Evolutionary conservation across 495 filamentous ascomycete species (phyloP).

Genomic region (Podospora pseudocomata): DNA sequence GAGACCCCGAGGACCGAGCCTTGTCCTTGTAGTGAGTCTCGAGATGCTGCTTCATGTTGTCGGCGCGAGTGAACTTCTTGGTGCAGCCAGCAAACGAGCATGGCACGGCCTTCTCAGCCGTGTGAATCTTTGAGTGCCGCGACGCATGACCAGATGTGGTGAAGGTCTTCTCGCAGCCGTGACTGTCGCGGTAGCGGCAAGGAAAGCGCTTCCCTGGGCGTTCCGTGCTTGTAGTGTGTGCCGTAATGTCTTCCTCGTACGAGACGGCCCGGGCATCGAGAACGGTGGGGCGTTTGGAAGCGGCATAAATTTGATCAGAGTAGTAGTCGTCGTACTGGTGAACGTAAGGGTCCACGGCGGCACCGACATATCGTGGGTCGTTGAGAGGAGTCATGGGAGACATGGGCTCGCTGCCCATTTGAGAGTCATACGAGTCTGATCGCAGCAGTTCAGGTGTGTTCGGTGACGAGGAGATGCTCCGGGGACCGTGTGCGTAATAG

Average conservation of each 20-base stretch:
- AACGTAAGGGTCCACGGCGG: conserved; percentile 23
- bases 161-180: conserved; percentile 76
- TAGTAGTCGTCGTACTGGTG: conserved; percentile 39
- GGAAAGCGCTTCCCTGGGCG: conserved; percentile 58
- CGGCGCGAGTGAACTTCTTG: conserved; percentile 92
- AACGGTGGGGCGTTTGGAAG: conserved; percentile 34
- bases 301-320: conserved; percentile 30
- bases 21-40: conserved; percentile 73
- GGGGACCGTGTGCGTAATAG: conserved; percentile 15
- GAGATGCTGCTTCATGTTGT: conserved; percentile 98
- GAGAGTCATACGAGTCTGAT: conserved; percentile 54
- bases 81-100: conserved; percentile 74
- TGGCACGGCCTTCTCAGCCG: conserved; percentile 86
- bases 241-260: conserved; percentile 37
- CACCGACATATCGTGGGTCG: conserved; percentile 31
- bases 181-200: conserved; percentile 60
- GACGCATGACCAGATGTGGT: conserved; percentile 95
- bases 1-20: conserved; percentile 34
- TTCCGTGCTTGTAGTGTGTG: conserved; percentile 39
- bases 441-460: conserved; percentile 49
- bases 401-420: conserved; percentile 44
- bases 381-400: conserved; percentile 47
- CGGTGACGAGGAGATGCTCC: conserved; percentile 38
- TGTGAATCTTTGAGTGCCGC: conserved; percentile 96
- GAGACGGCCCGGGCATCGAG: conserved; percentile 29